Evolutionary conservation across 345 rosid genomes (phyloP), one percentile per base, ranked within the genome.

Genomic region (Angophora floribunda): DNA sequence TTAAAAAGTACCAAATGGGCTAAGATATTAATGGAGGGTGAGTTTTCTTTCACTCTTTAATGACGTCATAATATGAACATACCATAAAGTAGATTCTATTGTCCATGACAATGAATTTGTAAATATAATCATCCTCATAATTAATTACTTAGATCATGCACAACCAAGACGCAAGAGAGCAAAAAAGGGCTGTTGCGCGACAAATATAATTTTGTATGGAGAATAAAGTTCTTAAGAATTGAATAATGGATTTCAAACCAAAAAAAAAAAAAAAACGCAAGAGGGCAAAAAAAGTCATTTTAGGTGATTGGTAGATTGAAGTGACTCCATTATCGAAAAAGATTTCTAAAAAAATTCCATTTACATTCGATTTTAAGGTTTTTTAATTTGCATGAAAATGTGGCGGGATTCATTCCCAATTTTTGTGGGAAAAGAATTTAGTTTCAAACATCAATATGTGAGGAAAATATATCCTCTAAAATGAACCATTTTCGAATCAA

Each of bases 291-390:
- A n/a, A n/a, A n/a, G n/a, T n/a, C n/a, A n/a, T n/a, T 75, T 75
- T 75, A 75, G 41, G 13, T 10, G 84, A 21, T 28, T 75, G 14
- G 9, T 9, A 26, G 14, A 75, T 41, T 41, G 47, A 75, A 41
- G 49, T 10, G 15, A 19, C 14, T 75, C 26, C 10, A 2, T 41
- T 41, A 10, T 41, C 0, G 2, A 36, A 75, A 75, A 9, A 5
- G 9, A 5, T 2, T 15, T 32, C 22, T 63, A 0, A n/a, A 63
- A 0, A 2, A 3, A 13, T n/a, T 63, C 75, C 36, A n/a, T 63
- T 63, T n/a, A n/a, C 13, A 41, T 19, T 2, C 4, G 7, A 5
- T 41, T 75, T 9, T 16, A 16, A 75, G 6, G 5, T 16, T 32
- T 36, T 36, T 36, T 36, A 32, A 7, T 15, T 9, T 36, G 21